phyloP scores from a whole-genome alignment of 2,329 filamentous ascomycete species.

The Dothistroma pini region DNA sequence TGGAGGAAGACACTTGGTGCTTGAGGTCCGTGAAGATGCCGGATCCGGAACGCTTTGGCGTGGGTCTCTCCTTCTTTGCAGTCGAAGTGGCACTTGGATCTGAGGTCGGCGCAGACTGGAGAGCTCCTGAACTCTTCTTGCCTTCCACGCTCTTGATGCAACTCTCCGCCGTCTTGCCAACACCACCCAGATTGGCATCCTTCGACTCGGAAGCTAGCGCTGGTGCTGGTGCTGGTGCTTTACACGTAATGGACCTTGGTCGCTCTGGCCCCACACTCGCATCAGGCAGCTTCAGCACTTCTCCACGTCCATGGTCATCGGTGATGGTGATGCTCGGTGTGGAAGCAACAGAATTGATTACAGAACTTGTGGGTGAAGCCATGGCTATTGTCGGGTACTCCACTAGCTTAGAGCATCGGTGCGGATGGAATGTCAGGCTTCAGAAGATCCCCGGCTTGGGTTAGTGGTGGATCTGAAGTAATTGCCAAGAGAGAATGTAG shows the following conservation, averaged over 20 bases:
- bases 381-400: not conserved
- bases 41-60: not conserved
- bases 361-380: constrained; percentile 6
- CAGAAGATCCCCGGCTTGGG: not conserved
- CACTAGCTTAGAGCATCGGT: not conserved
- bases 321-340: constrained; percentile 8
- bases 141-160: not conserved
- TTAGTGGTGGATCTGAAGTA: not conserved
- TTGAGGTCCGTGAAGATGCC: constrained; percentile 3
- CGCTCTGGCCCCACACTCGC: not conserved
- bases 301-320: constrained; percentile 2
- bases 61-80: constrained; percentile 1
- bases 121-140: not conserved
- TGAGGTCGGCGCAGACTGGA: not conserved
- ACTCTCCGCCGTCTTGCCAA: not conserved
- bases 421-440: not conserved
- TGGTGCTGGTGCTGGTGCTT: not conserved
- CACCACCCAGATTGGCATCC: not conserved
- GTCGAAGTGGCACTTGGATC: not conserved
- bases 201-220: not conserved
- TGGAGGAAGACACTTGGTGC: not conserved
- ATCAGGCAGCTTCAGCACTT: constrained; percentile 1
- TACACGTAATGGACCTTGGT: not conserved
- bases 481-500: not conserved
- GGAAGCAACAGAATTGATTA: not conserved